Evolutionary conservation across 1,284 basidiomycete genomes (phyloP).

Genomic region (Ceraceosorus bombacis): DNA sequence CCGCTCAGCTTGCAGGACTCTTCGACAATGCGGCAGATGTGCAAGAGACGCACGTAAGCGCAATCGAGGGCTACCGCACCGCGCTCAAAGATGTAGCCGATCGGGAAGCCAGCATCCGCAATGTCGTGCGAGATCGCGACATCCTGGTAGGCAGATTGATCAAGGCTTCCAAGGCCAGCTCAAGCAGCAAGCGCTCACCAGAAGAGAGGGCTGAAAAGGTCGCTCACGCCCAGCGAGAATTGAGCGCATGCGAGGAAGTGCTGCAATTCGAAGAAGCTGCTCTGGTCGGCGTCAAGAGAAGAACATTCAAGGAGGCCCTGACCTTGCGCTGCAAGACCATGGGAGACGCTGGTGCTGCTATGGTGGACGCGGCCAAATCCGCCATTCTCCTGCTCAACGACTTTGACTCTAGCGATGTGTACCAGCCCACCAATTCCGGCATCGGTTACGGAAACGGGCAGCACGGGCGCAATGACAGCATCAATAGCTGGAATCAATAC

Average conservation of each 20-base stretch:
- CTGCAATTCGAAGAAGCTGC: slow-evolving; percentile 48
- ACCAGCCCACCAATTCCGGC: slow-evolving; percentile 23
- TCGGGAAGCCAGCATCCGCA: slow-evolving; percentile 49
- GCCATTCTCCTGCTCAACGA: slow-evolving; percentile 46
- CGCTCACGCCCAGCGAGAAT: slow-evolving; percentile 48
- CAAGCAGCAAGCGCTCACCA: slow-evolving; percentile 19
- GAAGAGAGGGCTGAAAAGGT: slow-evolving; percentile 46
- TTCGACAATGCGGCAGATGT: slow-evolving; percentile 45
- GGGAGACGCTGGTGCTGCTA: slow-evolving; percentile 49
- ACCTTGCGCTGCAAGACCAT: slow-evolving; percentile 49
- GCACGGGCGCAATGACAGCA: slow-evolving; percentile 6
- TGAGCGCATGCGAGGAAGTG: slow-evolving; percentile 50
- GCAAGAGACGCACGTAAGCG: slow-evolving; percentile 48
- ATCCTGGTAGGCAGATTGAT: slow-evolving; percentile 50
- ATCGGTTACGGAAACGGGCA: slow-evolving; percentile 18
- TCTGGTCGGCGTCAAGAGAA: slow-evolving; percentile 49
- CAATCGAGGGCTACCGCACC: slow-evolving; percentile 49
- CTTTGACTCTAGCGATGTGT: slow-evolving; percentile 36
- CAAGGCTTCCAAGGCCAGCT: slow-evolving; percentile 48
- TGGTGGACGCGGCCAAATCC: slow-evolving; percentile 48
- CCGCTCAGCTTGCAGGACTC: slow-evolving; percentile 45
- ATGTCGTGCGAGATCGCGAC: slow-evolving; percentile 50
- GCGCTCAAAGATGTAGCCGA: slow-evolving; percentile 50
- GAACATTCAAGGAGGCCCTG: slow-evolving; percentile 50
- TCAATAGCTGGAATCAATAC: not conserved